Base-by-base conservation (phyloP, 257 asterid species). In the Solanum gandarillasii region DNA sequence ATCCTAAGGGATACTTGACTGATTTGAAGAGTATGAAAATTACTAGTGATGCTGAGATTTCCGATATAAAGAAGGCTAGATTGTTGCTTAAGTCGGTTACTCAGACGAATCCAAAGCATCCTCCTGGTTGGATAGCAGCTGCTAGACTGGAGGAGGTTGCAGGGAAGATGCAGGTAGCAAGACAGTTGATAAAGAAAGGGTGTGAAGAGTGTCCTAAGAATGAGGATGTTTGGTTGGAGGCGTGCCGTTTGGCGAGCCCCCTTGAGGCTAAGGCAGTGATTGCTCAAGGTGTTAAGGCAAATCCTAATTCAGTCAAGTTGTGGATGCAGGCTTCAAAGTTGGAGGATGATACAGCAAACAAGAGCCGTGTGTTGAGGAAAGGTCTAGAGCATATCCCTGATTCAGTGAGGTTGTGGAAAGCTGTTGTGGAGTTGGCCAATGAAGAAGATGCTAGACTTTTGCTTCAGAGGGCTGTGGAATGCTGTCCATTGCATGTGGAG, bases 141-240 rank as follows among this genome's bases (percentile, higher is more conserved):
- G 98, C 99, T 35, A 94, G 99, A 93, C 87, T 96, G 91, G 99
- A 96, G 91, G 99, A 96, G 94, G 97, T 94, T 85, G 99, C 98
- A 0, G 98, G 99, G 87, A 96, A 94, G 94, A 71, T 90, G 86
- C 96, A 90, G 87, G 96, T 88, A 25, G 98, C 99, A 7, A 93
- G 94, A 86, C 92, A 93, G 76, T 91, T 96, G 91, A 94, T 96
- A 27, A 92, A 86, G 89, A 94, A 86, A 86, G 98, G 99, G 2
- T 96, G 98, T 29, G 97, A 95, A 78, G 97, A 96, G 70, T 96
- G 99, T 83, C 98, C 98, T 0, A 95, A 91, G 83, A 94, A 92
- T 60, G 99, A 95, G 91, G 99, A 96, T 91, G 94, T 95, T 8
- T 96, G 99, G 99, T 88, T 96, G 83, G 99, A 96, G 93, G 98